These are phyloP conservation scores for Colletotrichum sp. DNA, from an alignment of 2,329 filamentous ascomycete genomes.

Conservation along the genomic window DNA sequence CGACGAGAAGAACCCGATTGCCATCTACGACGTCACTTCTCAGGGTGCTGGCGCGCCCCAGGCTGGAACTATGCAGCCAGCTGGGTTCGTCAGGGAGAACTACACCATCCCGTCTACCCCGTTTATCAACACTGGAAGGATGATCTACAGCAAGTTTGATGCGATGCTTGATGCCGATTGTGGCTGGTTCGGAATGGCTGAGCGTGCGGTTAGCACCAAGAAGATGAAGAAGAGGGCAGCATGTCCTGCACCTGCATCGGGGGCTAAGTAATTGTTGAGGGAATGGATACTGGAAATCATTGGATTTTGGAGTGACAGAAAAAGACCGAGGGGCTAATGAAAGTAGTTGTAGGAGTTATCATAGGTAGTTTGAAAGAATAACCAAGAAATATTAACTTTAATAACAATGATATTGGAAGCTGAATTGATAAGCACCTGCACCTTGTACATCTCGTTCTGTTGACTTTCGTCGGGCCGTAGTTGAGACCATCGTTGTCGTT, in stretches of 20 bases:
- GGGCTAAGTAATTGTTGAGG: not conserved
- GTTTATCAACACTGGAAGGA: not conserved
- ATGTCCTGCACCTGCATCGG: not conserved
- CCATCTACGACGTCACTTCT: not conserved
- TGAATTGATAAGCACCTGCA: not conserved
- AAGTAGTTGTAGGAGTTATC: fast-evolving
- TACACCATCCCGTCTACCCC: not conserved
- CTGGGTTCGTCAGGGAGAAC: not conserved
- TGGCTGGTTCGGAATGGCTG: not conserved
- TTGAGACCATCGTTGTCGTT: not conserved
- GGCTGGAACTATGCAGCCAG: not conserved
- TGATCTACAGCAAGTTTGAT: not conserved
- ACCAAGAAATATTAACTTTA: fast-evolving
- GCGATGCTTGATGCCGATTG: not conserved
- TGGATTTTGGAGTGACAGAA: not conserved
- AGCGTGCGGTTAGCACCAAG: not conserved
- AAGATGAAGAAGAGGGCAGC: not conserved
- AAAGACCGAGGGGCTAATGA: not conserved
- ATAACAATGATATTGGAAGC: not conserved
- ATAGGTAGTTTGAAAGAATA: fast-evolving
- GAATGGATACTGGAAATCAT: not conserved
- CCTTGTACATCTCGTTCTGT: not conserved
- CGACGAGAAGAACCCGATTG: constrained; percentile 1
- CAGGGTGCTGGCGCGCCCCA: not conserved
- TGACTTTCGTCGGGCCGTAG: not conserved